phyloP scores from a whole-genome alignment of 2,329 filamentous ascomycete species.

The Clarireedia paspali region DNA sequence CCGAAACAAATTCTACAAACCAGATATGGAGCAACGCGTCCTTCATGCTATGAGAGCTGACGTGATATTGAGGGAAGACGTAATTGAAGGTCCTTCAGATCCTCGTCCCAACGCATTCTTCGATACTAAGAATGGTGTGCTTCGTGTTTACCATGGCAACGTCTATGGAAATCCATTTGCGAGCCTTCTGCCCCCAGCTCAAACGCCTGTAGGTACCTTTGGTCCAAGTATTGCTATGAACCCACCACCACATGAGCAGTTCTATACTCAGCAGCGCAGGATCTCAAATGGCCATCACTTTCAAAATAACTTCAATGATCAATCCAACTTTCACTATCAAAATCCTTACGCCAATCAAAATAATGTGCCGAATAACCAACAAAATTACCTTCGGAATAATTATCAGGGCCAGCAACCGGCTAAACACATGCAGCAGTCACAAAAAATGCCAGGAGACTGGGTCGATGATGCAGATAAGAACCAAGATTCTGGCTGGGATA shows the following conservation, averaged over 20 bases:
- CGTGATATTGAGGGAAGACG: slow-evolving; percentile 39
- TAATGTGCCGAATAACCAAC: background rate
- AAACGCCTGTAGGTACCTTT: slow-evolving; percentile 34
- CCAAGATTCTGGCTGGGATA: background rate
- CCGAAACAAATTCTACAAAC: background rate
- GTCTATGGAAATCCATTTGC: slow-evolving; percentile 44
- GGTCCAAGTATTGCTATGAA: slow-evolving; percentile 23
- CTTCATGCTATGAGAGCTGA: slow-evolving; percentile 7
- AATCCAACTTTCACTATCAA: too few relatives aligned
- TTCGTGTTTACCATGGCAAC: slow-evolving; percentile 51
- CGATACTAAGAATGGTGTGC: slow-evolving; percentile 42
- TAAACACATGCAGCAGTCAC: background rate
- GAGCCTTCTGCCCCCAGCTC: slow-evolving; percentile 38
- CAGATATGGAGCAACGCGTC: slow-evolving; percentile 2
- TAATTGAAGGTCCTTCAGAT: slow-evolving; percentile 44
- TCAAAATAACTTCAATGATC: too few relatives aligned
- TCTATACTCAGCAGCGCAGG: background rate
- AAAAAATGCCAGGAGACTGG: slow-evolving; percentile 13
- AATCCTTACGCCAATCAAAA: background rate
- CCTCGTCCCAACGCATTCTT: slow-evolving; percentile 53
- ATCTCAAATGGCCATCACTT: too few relatives aligned
- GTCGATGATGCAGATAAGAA: slow-evolving; percentile 8
- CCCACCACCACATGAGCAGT: slow-evolving; percentile 3
- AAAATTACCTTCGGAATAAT: background rate
- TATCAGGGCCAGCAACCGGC: background rate